Base-by-base conservation (phyloP, 2,329 filamentous ascomycete genomes). In the Podosphaera fusca region DNA sequence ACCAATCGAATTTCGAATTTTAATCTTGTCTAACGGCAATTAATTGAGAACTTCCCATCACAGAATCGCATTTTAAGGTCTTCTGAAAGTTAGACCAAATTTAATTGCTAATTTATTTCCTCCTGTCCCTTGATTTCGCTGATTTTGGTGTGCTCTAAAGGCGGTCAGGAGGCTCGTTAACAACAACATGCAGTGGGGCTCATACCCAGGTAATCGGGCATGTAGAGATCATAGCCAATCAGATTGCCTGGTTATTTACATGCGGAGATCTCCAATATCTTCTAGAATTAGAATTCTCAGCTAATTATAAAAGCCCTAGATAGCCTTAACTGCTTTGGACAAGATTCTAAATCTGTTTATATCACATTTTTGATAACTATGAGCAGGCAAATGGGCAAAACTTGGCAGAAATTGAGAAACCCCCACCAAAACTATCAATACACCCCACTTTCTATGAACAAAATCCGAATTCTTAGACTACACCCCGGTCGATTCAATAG, bases 281-380 rank as follows among this genome's bases (percentile, higher is more conserved):
- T 7, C 38, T 4, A 42, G 50, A 6, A 10, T 36, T 14, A 33
- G 50, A 10, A 7, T n/a, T 1, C n/a, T 12, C 12, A 53, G 14
- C 50, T 36, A 36, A 21, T 29, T 36, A 31, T 36, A 53, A 53
- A 21, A 36, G 34, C 60, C 56, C 59, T 63, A 62, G 62, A 64
- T 62, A 62, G 61, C 62, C 53, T 34, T n/a, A n/a, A 30, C n/a
- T 6, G 14, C 45, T 7, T n/a, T 6, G 5, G 14, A 49, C 5
- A 30, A 21, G 14, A 6, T n/a, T 7, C 45, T 49, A 6, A 7
- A 7, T 30, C 14, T 49, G 14, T 49, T n/a, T 49, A 7, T 21
- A 21, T 7, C 7, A 6, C 6, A 7, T 49, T 49, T 49, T n/a
- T n/a, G 45, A 30, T 9, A 34, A 54, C 8, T 4, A 36, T 54